Evolutionary conservation across 2,329 filamentous ascomycete species (phyloP), one percentile per base, ranked within the genome.

Genomic region (Pseudogymnoascus sp.): DNA sequence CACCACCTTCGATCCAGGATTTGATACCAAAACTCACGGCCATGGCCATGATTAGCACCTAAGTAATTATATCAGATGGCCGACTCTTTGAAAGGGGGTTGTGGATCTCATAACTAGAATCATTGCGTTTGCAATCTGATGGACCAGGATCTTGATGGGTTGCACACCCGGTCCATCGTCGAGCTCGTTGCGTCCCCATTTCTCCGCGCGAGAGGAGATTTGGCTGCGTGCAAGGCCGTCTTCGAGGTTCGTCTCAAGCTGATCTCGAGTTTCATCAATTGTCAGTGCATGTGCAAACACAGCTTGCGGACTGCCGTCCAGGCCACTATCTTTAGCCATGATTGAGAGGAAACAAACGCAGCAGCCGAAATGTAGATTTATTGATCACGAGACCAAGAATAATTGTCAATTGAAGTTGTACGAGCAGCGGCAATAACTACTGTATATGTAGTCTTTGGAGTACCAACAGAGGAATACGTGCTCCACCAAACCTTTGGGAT

Each of bases 91-190:
- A 18, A 23, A 23, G 12, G 11, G 35, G 33, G n/a, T 16, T 33
- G 23, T 61, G 58, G 59, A 45, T 58, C 60, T 61, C 62, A 49
- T 70, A 72, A 87, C 87, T 73, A 89, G 72, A 67, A 84, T 88
- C 83, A 89, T 83, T 12, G 86, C 86, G 73, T 89, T 89, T 64
- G 85, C 85, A 61, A 89, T 77, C 70, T 90, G 87, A 33, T 81
- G 79, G 59, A 88, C 76, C 21, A 90, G 75, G 64, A 89, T 89
- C 70, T 87, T 87, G 62, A 81, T 67, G 28, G 83, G 80, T 62
- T 83, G 82, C 21, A 89, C 86, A 7, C 83, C 82, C 61, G 81
- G 77, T 5, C 77, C 80, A 55, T 86, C 82, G 60, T 85, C 84
- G 9, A 90, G 80, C 63, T 88, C 82, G 67, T 90, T 90, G 14